These are phyloP conservation scores for Mycena latifolia DNA, from an alignment of 768 basidiomycete species.

Conservation along the genomic window DNA sequence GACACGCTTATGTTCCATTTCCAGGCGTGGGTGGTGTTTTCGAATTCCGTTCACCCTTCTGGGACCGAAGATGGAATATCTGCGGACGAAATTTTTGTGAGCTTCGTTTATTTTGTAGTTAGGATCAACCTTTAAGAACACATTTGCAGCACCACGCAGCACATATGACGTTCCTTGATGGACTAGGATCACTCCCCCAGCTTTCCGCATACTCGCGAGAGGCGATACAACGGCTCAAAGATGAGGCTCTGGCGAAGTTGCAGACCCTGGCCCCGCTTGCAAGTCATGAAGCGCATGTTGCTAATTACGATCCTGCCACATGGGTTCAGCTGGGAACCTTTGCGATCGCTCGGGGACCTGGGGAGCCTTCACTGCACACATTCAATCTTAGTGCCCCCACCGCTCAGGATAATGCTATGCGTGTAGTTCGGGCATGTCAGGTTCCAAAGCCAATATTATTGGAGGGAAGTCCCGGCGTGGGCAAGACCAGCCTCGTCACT, in stretches of 20 bases:
- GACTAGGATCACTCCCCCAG: conserved; percentile 84
- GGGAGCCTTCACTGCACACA: conserved; percentile 44
- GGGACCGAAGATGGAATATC: conserved; percentile 48
- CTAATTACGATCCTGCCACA: conserved; percentile 47
- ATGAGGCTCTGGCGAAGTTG: conserved; percentile 67
- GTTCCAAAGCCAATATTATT: conserved; percentile 91
- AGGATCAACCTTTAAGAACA: too few species aligned
- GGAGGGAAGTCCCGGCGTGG: conserved; percentile 98
- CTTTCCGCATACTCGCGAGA: conserved; percentile 71
- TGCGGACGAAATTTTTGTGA: conserved; percentile 75
- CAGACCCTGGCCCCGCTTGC: conserved; percentile 65
- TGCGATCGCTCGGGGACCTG: conserved; percentile 71
- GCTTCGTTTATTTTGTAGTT: conserved; percentile 37
- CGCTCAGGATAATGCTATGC: conserved; percentile 87
- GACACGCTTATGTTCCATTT: conserved; percentile 7
- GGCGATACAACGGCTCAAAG: conserved; percentile 71
- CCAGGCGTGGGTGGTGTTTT: conserved; percentile 95
- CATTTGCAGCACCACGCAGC: conserved; percentile 86
- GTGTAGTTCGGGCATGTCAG: conserved; percentile 91
- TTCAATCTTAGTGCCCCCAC: conserved; percentile 94
- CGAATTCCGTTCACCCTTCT: conserved; percentile 67
- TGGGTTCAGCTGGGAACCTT: conserved; percentile 81
- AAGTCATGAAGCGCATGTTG: conserved; percentile 43
- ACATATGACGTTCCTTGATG: conserved; percentile 93
- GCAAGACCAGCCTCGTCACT: conserved; percentile 93